A percentile compares a stretch with the other conserved stretches of the same genome.
phyloP scores from a whole-genome alignment of 768 basidiomycete genomes.

The Suillus subluteus region DNA sequence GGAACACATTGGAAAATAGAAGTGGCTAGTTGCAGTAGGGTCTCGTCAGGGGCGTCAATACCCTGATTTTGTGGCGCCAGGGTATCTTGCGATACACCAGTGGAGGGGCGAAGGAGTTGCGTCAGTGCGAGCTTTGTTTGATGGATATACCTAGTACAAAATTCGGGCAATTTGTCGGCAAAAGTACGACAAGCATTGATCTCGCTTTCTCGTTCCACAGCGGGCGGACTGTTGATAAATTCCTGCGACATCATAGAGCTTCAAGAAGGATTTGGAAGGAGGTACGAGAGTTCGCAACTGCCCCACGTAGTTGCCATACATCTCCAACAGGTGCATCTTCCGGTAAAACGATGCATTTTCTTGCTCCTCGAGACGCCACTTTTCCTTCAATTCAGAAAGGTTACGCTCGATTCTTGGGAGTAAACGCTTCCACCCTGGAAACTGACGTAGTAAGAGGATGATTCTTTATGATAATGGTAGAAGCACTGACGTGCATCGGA shows the following conservation, averaged over 20 bases:
- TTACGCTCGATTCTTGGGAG: background rate
- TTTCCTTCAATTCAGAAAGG: background rate
- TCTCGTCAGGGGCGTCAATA: background rate
- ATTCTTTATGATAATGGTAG: background rate
- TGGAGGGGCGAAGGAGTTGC: background rate
- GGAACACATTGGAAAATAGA: background rate
- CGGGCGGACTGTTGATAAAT: background rate
- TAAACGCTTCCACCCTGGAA: slow-evolving; percentile 5
- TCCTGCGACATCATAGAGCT: background rate
- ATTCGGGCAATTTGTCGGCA: background rate
- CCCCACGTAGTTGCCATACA: background rate
- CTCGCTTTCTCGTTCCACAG: background rate
- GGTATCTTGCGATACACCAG: background rate
- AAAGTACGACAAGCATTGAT: background rate
- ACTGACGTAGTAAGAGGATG: background rate
- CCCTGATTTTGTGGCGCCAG: background rate
- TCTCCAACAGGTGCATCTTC: background rate
- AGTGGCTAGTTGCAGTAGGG: slow-evolving; percentile 3
- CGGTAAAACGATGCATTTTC: background rate
- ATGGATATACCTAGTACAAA: background rate
- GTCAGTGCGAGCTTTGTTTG: background rate
- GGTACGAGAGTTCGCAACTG: background rate
- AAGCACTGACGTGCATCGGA: slow-evolving; percentile 6
- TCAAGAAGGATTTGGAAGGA: background rate
- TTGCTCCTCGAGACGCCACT: background rate